These are phyloP conservation scores for Nemania diffusa DNA, from an alignment of 2,329 filamentous ascomycete species.

Conservation along the genomic window DNA sequence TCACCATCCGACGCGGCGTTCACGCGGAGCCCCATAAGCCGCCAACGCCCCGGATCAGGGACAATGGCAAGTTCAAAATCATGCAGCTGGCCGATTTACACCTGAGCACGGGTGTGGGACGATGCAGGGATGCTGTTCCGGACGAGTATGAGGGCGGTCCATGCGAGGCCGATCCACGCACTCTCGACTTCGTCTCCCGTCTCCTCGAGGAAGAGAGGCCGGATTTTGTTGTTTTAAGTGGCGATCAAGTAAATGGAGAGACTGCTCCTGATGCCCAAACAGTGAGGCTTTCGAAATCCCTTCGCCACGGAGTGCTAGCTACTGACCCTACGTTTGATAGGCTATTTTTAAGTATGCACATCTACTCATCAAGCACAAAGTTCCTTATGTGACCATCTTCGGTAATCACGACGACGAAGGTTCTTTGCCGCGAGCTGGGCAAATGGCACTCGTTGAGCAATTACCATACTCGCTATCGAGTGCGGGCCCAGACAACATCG, in stretches of 20 bases:
- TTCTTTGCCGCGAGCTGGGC: conserved; percentile 76
- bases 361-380: conserved; percentile 83
- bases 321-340: conserved; percentile 52
- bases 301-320: background rate
- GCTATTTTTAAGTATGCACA: conserved; percentile 94
- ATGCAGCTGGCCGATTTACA: conserved; percentile 96
- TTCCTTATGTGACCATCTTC: conserved; percentile 94
- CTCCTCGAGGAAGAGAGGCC: conserved; percentile 93
- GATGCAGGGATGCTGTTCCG: conserved; percentile 87
- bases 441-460: conserved; percentile 87
- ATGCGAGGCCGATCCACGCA: conserved; percentile 92
- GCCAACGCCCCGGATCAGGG: conserved; percentile 75
- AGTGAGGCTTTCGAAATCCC: conserved; percentile 56
- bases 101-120: conserved; percentile 86
- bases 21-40: conserved; percentile 73
- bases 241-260: conserved; percentile 95
- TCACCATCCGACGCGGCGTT: conserved; percentile 81
- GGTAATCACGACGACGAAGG: conserved; percentile 98
- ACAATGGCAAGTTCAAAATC: conserved; percentile 96
- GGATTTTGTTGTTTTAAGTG: conserved; percentile 89
- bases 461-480: conserved; percentile 90
- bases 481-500: conserved; percentile 83
- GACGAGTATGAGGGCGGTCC: conserved; percentile 75
- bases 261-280: conserved; percentile 91
- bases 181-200: conserved; percentile 85